Base-by-base conservation (phyloP, 2,329 filamentous ascomycete genomes). In the Fusarium pininemorale region DNA sequence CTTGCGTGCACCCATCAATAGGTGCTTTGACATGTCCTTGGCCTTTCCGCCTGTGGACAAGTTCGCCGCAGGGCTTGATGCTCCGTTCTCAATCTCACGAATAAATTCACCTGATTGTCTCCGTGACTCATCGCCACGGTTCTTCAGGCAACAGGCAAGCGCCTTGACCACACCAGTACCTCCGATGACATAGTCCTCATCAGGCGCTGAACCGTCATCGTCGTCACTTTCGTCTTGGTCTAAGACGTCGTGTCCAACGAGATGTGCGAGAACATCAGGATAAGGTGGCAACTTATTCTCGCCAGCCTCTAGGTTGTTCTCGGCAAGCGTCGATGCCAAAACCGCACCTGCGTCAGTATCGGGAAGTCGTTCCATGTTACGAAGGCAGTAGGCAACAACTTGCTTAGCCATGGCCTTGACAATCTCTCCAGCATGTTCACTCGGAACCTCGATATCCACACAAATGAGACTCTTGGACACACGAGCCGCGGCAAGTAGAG, bases 111-210 rank as follows among this genome's bases (percentile, higher is more conserved):
- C 84, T 20, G 87, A 88, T 54, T 85, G 84, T 57, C 86, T 81
- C 72, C 89, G 84, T 37, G 89, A 89, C 62, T 92, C 91, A 59
- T 91, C 88, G 9, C 82, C 81, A 68, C 93, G 90, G 80, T 97
- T 97, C 76, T 94, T 92, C 56, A 99, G 86, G 78, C 95, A 98
- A 78, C 97, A 97, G 61, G 94, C 92, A 51, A 99, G 86, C 9
- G 96, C 96, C 83, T 98, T 98, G 55, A 97, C 96, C 4, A 99
- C 94, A 32, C 96, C 96, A 2, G 95, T 98, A 22, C 96, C 96
- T 26, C 96, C 95, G 78, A 98, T 96, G 50, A 98, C 95, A 82
- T 98, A 98, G 81, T 98, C 94, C 66, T 97, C 93, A 74, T 98
- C 94, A 0, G 95, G 93, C 12, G 94, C 92, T 16, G 91, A 87